Conservation (phyloP, 2,329 filamentous ascomycete species). For the Fusarium domesticum region DNA sequence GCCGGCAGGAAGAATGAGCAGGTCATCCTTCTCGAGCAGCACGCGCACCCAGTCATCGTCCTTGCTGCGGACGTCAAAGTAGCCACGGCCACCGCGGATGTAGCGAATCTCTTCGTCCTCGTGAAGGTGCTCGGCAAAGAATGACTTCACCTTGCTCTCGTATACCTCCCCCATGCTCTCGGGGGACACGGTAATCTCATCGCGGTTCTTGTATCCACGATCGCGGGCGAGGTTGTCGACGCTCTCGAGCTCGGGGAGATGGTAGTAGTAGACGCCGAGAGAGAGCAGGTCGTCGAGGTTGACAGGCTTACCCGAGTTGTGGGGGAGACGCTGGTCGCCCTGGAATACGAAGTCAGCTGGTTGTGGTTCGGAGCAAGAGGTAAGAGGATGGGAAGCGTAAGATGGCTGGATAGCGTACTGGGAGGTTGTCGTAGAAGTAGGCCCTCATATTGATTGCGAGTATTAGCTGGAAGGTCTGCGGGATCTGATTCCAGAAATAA, state of each 20-base stretch:
- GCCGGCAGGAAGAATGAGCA: conserved; percentile 89
- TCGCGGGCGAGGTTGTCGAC: conserved; percentile 73
- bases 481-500: neutral
- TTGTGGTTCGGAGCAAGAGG: neutral
- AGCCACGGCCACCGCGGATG: conserved; percentile 82
- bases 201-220: conserved; percentile 88
- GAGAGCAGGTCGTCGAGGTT: conserved; percentile 61
- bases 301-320: conserved; percentile 77
- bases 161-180: conserved; percentile 81
- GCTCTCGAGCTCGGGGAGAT: conserved; percentile 58
- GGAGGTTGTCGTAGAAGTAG: conserved; percentile 55
- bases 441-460: conserved; percentile 47
- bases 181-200: conserved; percentile 87
- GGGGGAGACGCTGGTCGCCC: conserved; percentile 90
- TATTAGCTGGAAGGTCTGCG: neutral
- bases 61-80: conserved; percentile 85
- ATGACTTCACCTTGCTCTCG: conserved; percentile 88
- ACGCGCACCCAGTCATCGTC: conserved; percentile 89
- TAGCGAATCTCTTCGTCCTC: conserved; percentile 99
- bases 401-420: conserved; percentile 42
- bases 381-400: neutral
- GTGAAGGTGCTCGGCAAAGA: conserved; percentile 94
- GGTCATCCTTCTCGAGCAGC: conserved; percentile 75
- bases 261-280: conserved; percentile 78
- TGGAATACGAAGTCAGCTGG: conserved; percentile 37